Percentiles rank a stretch among this genome's conserved stretches.
Evolutionary conservation across 768 basidiomycete genomes (phyloP).

Genomic region (Lyophyllum shimeji): DNA sequence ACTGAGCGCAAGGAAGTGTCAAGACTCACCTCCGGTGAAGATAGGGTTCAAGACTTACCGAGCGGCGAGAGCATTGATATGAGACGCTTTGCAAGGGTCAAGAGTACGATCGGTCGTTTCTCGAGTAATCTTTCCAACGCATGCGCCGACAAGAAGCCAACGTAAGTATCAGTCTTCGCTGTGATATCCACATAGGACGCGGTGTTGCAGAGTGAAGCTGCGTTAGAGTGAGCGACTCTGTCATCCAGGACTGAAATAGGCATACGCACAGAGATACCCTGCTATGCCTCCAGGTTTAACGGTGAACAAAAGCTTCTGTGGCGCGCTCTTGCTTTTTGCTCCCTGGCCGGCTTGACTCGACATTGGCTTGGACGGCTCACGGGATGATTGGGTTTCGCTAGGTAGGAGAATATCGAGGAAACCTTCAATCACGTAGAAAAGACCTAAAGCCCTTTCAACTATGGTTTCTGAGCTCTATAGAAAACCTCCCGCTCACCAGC

Average conservation of each 20-base stretch:
- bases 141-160: constrained; percentile 88
- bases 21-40: neutral
- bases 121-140: constrained; percentile 90
- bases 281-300: constrained; percentile 98
- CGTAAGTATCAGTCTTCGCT: constrained; percentile 98
- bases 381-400: constrained; percentile 30
- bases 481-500: constrained; percentile 51
- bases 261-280: constrained; percentile 78
- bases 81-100: constrained; percentile 94
- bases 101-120: constrained; percentile 90
- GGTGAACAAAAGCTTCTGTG: constrained; percentile 81
- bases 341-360: constrained; percentile 8
- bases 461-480: neutral
- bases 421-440: constrained; percentile 96
- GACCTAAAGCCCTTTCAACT: constrained; percentile 39
- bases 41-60: constrained; percentile 45
- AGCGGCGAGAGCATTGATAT: constrained; percentile 94
- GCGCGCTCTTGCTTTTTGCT: constrained; percentile 28
- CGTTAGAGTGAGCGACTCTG: neutral
- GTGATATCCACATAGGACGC: constrained; percentile 96
- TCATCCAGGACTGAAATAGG: neutral
- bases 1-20: constrained; percentile 57
- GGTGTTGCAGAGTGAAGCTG: constrained; percentile 87
- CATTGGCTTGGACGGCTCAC: constrained; percentile 13
- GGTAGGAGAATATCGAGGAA: constrained; percentile 91